A percentile compares a stretch with the other conserved stretches of the same genome.
phyloP scores from a whole-genome alignment of 257 asterid genomes.

The Anisodus tanguticus region DNA sequence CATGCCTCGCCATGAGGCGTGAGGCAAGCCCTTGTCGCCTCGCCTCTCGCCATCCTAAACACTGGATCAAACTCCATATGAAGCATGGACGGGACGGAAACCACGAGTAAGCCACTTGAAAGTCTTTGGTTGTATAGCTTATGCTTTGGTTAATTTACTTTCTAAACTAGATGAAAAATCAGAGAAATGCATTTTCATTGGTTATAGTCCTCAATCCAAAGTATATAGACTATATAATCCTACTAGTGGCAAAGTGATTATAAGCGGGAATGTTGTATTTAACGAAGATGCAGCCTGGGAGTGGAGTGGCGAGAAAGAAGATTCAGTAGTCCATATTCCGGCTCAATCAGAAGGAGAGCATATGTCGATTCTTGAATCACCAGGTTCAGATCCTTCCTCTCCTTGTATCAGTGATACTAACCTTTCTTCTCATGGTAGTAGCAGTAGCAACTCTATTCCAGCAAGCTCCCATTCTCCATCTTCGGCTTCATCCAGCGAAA shows the following conservation, averaged over 20 bases:
- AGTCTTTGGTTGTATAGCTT: too few relatives aligned
- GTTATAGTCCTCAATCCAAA: not conserved
- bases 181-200: too few relatives aligned
- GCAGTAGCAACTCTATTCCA: not conserved
- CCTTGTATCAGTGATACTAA: not conserved
- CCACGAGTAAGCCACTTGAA: not conserved
- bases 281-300: not conserved
- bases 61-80: not conserved
- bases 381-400: not conserved
- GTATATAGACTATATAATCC: slow-evolving; percentile 21
- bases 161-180: too few relatives aligned
- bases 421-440: not conserved
- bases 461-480: not conserved
- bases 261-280: not conserved
- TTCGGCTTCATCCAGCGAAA: not conserved
- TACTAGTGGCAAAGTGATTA: not conserved
- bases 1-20: too few relatives aligned
- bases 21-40: too few relatives aligned
- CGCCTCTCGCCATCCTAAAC: too few relatives aligned
- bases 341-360: not conserved
- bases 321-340: not conserved
- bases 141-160: too few relatives aligned
- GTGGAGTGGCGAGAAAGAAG: not conserved
- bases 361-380: not conserved
- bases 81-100: not conserved